Evolutionary conservation across 1,139 yeast species (phyloP), one percentile per base, ranked within the genome.

Genomic region (Kurtzmaniella quercitrusa): DNA sequence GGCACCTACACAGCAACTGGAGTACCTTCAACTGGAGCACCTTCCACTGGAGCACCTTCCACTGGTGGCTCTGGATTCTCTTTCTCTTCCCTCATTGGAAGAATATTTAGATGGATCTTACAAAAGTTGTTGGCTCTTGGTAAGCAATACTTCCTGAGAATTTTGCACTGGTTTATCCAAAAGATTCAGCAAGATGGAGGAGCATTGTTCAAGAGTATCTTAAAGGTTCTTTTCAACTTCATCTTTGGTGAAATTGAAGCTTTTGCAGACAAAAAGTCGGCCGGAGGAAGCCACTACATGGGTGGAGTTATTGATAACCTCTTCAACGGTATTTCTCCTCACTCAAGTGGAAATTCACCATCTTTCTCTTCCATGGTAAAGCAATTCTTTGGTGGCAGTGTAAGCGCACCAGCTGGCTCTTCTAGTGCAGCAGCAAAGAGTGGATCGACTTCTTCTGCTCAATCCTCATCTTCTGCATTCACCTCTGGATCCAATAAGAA

Each of bases 301-400:
- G 48, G 46, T 18, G 54, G 47, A 33, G 27, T 52, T 19, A 34
- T 53, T 39, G 46, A 46, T 34, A 52, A 47, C 21, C 46, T 51
- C 41, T 52, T 53, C 41, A 55, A 55, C 18, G 44, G 45, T 11
- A 39, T 48, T 15, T 42, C 49, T 27, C 10, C 14, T 8, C 23
- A 21, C 14, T n/a, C 25, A 12, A 36, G 27, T 36, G 38, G 45
- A 10, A 45, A 51, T 4, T 38, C 51, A 25, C 37, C 55, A 2
- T 45, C 56, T 24, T 41, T 47, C 11, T 40, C 51, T 11, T 33
- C 33, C 40, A 8, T 45, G 38, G 16, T 47, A 40, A 21, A 40
- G 24, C 37, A 44, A 42, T 37, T 39, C 21, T 41, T 44, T 34
- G 48, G 45, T 39, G 54, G 44, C 39, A 51, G 51, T 15, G 14